These are phyloP conservation scores for Ceriops tagal DNA, from an alignment of 345 rosid genomes.

Conservation along the genomic window DNA sequence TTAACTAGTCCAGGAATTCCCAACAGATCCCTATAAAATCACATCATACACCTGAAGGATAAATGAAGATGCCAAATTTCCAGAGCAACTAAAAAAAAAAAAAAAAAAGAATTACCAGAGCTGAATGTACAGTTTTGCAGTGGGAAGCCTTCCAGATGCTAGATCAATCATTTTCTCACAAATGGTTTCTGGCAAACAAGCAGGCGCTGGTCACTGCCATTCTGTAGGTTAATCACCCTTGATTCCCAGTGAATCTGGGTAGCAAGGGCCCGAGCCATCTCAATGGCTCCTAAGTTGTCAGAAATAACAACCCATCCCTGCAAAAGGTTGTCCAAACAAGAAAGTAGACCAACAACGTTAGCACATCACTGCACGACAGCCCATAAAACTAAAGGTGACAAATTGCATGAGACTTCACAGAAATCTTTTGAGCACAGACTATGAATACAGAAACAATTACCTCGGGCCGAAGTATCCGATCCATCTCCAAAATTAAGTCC, in stretches of 20 bases:
- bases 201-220: conserved; percentile 91
- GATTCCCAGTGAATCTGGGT: conserved; percentile 93
- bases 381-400: background rate
- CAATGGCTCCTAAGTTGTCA: conserved; percentile 73
- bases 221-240: conserved; percentile 87
- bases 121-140: conserved; percentile 30
- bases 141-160: conserved; percentile 18
- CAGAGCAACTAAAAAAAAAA: conserved; percentile 10
- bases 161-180: conserved; percentile 56
- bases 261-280: conserved; percentile 70
- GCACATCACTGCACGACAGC: background rate
- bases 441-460: conserved; percentile 31
- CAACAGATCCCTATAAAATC: background rate
- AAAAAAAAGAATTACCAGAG: conserved; percentile 39
- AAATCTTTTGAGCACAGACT: background rate
- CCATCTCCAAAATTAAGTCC: conserved; percentile 90
- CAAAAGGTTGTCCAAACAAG: background rate
- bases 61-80: background rate
- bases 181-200: conserved; percentile 97
- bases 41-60: background rate
- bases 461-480: conserved; percentile 95
- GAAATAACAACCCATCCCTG: conserved; percentile 92
- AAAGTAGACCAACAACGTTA: background rate
- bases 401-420: background rate
- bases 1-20: background rate